phyloP scores from a whole-genome alignment of 768 basidiomycete genomes.

The Galerina sulciceps region DNA sequence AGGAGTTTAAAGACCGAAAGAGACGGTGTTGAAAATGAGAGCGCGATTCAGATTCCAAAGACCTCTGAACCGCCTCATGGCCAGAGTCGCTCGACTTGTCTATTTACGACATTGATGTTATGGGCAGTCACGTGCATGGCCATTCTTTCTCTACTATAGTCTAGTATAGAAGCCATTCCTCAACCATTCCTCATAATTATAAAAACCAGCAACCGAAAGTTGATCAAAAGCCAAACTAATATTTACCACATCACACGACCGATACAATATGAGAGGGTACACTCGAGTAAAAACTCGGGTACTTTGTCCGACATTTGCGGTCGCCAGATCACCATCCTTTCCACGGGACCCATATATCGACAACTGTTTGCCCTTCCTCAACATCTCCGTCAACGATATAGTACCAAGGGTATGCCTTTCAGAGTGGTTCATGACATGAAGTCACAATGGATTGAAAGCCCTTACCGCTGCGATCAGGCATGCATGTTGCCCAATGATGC shows the following conservation, averaged over 20 bases:
- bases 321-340: slow-evolving; percentile 76
- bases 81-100: slow-evolving; percentile 23
- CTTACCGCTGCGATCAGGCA: slow-evolving; percentile 75
- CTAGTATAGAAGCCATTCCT: too few species aligned
- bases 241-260: background rate
- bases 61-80: slow-evolving; percentile 33
- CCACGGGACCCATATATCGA: slow-evolving; percentile 89
- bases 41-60: slow-evolving; percentile 28
- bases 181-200: background rate
- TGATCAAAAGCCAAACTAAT: background rate
- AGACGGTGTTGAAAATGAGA: slow-evolving; percentile 16
- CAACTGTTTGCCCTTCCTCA: slow-evolving; percentile 54
- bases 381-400: slow-evolving; percentile 76
- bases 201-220: background rate
- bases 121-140: slow-evolving; percentile 12
- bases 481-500: slow-evolving; percentile 85
- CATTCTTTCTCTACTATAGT: too few species aligned
- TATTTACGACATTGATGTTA: slow-evolving; percentile 24
- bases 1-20: slow-evolving; percentile 22
- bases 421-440: background rate
- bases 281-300: background rate
- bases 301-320: background rate
- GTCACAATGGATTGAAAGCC: background rate
- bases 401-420: slow-evolving; percentile 74
- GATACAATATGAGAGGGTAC: background rate